Evolutionary conservation across 2,329 filamentous ascomycete genomes (phyloP), one percentile per base, ranked within the genome.

Genomic region (Alternaria hordeiaustralica): DNA sequence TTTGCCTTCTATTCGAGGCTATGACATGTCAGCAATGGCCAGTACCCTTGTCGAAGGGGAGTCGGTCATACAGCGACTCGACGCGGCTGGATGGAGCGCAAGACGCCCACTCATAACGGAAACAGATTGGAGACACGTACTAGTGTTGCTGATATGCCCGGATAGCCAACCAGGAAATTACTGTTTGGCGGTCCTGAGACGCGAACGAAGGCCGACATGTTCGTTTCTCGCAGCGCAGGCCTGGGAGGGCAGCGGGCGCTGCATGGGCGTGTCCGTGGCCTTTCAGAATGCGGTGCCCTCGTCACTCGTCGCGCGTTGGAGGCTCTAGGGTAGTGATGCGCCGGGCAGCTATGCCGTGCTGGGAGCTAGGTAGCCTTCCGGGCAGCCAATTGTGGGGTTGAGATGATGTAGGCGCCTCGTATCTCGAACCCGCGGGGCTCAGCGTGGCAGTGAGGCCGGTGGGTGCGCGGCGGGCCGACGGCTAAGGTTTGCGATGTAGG

Each of bases 1-100:
- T 79, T 96, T 97, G 74, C 96, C 96, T 85, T 97, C 95, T 83
- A 99, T 95, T 78, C 96, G 92, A 76, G 96, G 96, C 93, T 97
- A 77, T 50, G 56, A 25, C 45, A 36, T 64, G 72, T 77, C 68
- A 78, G 74, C 68, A 69, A 49, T 45, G 58, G 58, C 54, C 33
- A 62, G 57, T 65, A 43, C 15, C 41, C 49, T 53, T 43, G 54
- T 43, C 49, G 60, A 54, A 57, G 59, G 54, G 50, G 56, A 41
- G 49, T 43, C 30, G 51, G 67, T 30, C 54, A 41, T 55, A 23
- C 25, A 41, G 44, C 28, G 41, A 59, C 44, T 20, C 49, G 6
- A 50, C 46, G 43, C 10, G 51, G 57, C 26, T 41, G 50, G 43
- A 28, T 55, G 61, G 57, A 60, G 54, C 50, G 63, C 47, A 30